Conservation (phyloP, 1,284 basidiomycete genomes). For the Pseudozyma thailandica region DNA sequence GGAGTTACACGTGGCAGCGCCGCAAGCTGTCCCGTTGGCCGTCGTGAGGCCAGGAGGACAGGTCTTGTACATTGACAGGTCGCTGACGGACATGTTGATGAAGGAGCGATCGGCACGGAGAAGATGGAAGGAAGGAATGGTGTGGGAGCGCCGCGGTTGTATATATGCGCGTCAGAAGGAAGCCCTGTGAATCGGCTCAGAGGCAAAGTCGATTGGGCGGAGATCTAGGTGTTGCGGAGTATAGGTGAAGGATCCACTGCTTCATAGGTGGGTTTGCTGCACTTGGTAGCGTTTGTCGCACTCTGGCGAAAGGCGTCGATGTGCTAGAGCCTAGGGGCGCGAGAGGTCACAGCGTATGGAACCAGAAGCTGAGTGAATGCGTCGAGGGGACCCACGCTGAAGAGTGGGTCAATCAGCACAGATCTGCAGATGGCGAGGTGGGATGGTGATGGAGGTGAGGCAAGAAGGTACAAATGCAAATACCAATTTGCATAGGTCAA, state of each 20-base stretch:
- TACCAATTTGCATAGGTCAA: neutral
- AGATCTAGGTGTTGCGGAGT: neutral
- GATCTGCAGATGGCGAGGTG: neutral
- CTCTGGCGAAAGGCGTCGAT: neutral
- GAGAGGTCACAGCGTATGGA: neutral
- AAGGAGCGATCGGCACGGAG: too few relatives aligned
- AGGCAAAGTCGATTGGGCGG: too few relatives aligned
- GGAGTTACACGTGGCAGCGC: conserved; percentile 53
- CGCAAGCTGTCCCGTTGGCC: conserved; percentile 45
- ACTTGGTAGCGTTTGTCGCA: too few relatives aligned
- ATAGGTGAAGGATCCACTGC: too few relatives aligned
- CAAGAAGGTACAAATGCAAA: neutral
- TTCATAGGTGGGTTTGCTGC: too few relatives aligned
- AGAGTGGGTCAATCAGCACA: neutral
- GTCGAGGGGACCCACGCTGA: neutral
- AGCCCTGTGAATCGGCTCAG: too few relatives aligned
- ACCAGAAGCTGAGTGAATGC: neutral
- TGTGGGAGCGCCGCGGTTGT: neutral
- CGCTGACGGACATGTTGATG: conserved; percentile 41
- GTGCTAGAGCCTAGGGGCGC: neutral
- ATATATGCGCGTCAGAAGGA: conserved; percentile 3
- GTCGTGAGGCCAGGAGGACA: conserved; percentile 54
- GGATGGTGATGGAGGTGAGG: neutral
- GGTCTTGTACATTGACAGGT: conserved; percentile 40
- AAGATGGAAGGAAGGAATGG: neutral